Evolutionary conservation across 345 rosid genomes (phyloP).

Genomic region (Carallia pectinifolia): DNA sequence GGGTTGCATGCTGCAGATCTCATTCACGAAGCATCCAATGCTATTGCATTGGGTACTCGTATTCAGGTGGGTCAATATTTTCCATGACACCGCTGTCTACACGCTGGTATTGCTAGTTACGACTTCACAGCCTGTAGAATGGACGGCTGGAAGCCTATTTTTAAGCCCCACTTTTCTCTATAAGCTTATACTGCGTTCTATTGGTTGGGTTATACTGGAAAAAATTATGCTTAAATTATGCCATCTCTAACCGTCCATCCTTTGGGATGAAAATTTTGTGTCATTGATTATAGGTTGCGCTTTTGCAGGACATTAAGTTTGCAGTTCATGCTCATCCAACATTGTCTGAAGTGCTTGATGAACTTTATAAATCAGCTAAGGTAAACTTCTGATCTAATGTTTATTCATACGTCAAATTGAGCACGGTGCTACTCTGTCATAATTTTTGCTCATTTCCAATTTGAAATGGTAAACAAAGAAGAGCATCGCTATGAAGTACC

Average conservation of each 20-base stretch:
- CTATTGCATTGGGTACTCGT: constrained; percentile 82
- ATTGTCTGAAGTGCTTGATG: constrained; percentile 94
- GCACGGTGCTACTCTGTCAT: not conserved
- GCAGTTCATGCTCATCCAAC: constrained; percentile 99
- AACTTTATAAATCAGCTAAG: constrained; percentile 93
- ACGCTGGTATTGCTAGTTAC: not conserved
- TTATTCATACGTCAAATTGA: not conserved
- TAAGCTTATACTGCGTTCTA: not conserved
- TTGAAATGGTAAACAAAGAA: not conserved
- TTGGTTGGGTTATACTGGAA: not conserved
- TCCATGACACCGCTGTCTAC: not conserved
- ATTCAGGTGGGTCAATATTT: constrained; percentile 52
- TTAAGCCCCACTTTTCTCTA: not conserved
- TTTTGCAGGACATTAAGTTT: constrained; percentile 72
- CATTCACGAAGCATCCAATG: constrained; percentile 99
- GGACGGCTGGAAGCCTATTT: not conserved
- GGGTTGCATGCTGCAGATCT: constrained; percentile 99
- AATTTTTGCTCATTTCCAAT: not conserved
- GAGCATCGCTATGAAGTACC: too few species aligned
- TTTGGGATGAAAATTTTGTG: not conserved
- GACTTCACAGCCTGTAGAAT: not conserved
- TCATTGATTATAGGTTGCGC: not conserved
- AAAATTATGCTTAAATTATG: not conserved
- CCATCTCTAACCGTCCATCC: not conserved
- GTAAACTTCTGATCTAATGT: constrained; percentile 39